phyloP scores from a whole-genome alignment of 768 basidiomycete species.

The Suillus ampliporus region DNA sequence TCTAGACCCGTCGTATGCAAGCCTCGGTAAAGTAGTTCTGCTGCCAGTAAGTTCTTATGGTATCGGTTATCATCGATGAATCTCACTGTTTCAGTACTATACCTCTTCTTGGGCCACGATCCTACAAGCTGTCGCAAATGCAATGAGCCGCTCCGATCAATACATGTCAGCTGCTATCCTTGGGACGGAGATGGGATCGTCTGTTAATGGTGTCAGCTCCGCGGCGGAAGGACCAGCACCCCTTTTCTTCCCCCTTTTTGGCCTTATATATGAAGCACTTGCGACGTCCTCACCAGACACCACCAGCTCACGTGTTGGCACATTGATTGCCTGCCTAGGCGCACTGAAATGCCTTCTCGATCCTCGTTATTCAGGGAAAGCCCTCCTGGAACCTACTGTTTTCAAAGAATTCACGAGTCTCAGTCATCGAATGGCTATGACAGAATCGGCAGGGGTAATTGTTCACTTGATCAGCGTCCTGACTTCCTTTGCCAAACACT shows the following conservation, averaged over 20 bases:
- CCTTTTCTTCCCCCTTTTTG: constrained; percentile 90
- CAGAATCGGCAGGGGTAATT: constrained; percentile 76
- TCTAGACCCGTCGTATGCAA: constrained; percentile 83
- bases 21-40: constrained; percentile 88
- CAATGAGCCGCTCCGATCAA: constrained; percentile 74
- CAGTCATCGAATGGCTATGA: constrained; percentile 89
- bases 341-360: constrained; percentile 82
- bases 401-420: constrained; percentile 91
- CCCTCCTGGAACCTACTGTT: constrained; percentile 77
- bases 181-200: constrained; percentile 48
- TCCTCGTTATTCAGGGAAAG: constrained; percentile 81
- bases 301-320: constrained; percentile 49
- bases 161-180: constrained; percentile 82
- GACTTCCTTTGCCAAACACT: constrained; percentile 55
- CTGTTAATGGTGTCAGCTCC: constrained; percentile 24
- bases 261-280: constrained; percentile 91
- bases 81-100: constrained; percentile 70
- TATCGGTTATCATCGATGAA: constrained; percentile 4
- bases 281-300: constrained; percentile 68
- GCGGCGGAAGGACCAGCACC: constrained; percentile 66
- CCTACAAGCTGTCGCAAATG: constrained; percentile 81
- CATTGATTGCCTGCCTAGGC: constrained; percentile 68
- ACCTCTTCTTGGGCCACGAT: constrained; percentile 80
- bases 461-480: constrained; percentile 74
- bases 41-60: constrained; percentile 69